Evolutionary conservation across 495 filamentous ascomycete species (phyloP).

Genomic region (Penicillium chermesinum): DNA sequence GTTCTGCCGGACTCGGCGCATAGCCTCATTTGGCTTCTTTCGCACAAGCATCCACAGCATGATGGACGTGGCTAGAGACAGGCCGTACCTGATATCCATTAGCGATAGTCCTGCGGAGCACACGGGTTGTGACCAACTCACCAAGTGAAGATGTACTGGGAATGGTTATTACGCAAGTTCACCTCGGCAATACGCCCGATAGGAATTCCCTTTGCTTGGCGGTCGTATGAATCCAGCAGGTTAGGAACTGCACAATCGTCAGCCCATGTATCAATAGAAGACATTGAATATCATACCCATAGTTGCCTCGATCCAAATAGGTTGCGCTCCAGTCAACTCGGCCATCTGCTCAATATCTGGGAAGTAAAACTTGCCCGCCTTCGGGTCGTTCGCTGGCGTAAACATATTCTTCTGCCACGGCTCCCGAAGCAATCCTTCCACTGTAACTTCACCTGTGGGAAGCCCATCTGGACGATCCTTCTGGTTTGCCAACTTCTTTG

Average conservation of each 20-base stretch:
- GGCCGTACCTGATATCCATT: constrained; percentile 66
- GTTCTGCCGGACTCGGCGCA: constrained; percentile 72
- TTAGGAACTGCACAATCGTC: constrained; percentile 58
- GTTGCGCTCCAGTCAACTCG: constrained; percentile 70
- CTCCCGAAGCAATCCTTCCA: constrained; percentile 80
- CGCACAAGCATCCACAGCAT: constrained; percentile 94
- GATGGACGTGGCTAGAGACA: constrained; percentile 78
- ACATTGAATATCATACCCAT: constrained; percentile 56
- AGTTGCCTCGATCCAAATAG: constrained; percentile 94
- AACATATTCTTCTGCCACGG: constrained; percentile 98
- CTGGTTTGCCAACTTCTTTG: constrained; percentile 62
- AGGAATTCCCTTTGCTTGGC: constrained; percentile 76
- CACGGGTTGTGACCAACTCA: constrained; percentile 38
- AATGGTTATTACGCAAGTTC: constrained; percentile 91
- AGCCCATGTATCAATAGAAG: constrained; percentile 10
- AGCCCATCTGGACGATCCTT: constrained; percentile 53
- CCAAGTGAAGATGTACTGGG: constrained; percentile 99
- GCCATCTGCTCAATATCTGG: constrained; percentile 95
- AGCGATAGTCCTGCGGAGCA: constrained; percentile 8
- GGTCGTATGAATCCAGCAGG: constrained; percentile 63
- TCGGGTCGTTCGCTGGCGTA: constrained; percentile 82
- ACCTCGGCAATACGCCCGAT: constrained; percentile 90
- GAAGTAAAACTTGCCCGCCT: constrained; percentile 84
- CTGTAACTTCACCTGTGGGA: constrained; percentile 59
- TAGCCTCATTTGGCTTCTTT: constrained; percentile 69